These are phyloP conservation scores for Aureobasidium sp. DNA, from an alignment of 2,329 filamentous ascomycete genomes.

Conservation along the genomic window DNA sequence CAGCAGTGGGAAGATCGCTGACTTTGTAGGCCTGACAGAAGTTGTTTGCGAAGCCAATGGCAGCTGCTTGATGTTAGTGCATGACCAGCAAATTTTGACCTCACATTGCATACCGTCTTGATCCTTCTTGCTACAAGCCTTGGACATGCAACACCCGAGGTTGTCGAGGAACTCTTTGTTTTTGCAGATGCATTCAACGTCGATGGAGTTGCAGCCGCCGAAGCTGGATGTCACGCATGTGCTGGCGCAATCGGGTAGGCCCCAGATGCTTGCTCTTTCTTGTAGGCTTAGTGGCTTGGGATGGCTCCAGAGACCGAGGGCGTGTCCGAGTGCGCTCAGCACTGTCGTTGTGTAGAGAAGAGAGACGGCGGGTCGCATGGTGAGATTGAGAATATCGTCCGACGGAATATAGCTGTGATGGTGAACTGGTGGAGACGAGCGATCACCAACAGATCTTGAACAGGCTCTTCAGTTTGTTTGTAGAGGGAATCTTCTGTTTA, in stretches of 20 bases:
- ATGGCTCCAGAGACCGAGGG: not conserved
- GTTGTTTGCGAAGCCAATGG: constrained; percentile 32
- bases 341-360: not conserved
- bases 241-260: constrained; percentile 23
- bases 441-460: not conserved
- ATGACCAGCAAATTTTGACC: too few species aligned
- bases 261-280: constrained; percentile 14
- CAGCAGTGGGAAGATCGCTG: constrained; percentile 29
- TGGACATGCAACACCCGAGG: constrained; percentile 35
- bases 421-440: not conserved
- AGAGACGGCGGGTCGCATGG: not conserved
- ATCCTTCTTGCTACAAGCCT: constrained; percentile 25
- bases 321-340: not conserved
- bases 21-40: constrained; percentile 33
- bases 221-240: constrained; percentile 30
- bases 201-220: constrained; percentile 29
- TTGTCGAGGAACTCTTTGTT: constrained; percentile 27
- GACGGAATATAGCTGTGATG: too few species aligned
- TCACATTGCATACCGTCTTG: constrained; percentile 21
- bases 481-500: not conserved
- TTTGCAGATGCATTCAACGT: constrained; percentile 35
- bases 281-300: not conserved
- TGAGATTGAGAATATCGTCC: not conserved
- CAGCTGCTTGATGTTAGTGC: constrained; percentile 21
- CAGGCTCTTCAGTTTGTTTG: not conserved